phyloP scores from a whole-genome alignment of 192 early-diverging fungal genomes.

The Mortierella antarctica region DNA sequence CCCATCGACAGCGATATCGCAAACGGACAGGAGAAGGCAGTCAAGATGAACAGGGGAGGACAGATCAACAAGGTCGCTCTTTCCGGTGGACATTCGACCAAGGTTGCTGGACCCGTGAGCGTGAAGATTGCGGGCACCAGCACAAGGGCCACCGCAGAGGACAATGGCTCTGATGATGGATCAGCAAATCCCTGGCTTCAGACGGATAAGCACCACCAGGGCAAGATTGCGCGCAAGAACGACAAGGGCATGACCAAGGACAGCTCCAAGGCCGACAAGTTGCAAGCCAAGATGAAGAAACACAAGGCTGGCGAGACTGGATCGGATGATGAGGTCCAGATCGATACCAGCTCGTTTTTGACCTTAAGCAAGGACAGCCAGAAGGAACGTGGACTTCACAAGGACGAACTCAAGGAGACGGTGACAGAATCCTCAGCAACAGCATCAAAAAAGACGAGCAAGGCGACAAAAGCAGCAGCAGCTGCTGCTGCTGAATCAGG shows the following conservation, averaged over 20 bases:
- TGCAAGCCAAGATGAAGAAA: conserved; percentile 73
- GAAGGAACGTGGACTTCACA: conserved; percentile 39
- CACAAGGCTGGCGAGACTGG: conserved; percentile 58
- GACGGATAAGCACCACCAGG: conserved; percentile 59
- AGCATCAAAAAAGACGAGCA: conserved; percentile 20
- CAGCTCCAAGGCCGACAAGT: conserved; percentile 71
- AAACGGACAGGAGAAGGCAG: conserved; percentile 12
- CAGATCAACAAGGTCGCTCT: conserved; percentile 63
- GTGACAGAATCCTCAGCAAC: neutral
- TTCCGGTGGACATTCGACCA: conserved; percentile 62
- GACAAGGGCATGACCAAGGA: conserved; percentile 63
- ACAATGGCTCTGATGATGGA: conserved; percentile 35
- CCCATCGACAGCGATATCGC: neutral
- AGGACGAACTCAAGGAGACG: conserved; percentile 10
- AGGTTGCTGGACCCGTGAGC: conserved; percentile 66
- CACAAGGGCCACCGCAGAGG: conserved; percentile 11
- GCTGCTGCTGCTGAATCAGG: conserved; percentile 14
- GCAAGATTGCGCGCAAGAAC: conserved; percentile 63
- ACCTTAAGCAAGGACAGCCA: conserved; percentile 62
- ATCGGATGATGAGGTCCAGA: conserved; percentile 70
- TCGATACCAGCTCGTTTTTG: conserved; percentile 75
- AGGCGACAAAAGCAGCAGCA: neutral
- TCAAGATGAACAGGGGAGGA: conserved; percentile 64
- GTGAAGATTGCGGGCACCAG: conserved; percentile 51
- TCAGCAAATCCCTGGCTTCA: conserved; percentile 85